phyloP scores from a whole-genome alignment of 2,329 filamentous ascomycete species.

The Cytospora leucostoma region DNA sequence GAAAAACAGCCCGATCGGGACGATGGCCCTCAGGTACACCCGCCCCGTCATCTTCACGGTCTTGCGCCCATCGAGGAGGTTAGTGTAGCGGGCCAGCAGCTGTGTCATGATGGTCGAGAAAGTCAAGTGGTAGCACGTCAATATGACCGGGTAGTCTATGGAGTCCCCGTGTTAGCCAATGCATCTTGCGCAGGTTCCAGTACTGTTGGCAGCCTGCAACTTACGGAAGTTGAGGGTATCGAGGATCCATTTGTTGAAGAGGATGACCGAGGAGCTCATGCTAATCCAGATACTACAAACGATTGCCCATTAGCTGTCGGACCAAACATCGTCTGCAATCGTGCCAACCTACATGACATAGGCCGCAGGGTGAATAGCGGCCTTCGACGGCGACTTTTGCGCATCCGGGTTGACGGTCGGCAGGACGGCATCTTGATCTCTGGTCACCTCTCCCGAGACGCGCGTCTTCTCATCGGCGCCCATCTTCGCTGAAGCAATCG shows the following conservation, averaged over 20 bases:
- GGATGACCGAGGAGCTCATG: constrained; percentile 89
- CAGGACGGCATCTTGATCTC: constrained; percentile 63
- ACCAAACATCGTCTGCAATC: background rate
- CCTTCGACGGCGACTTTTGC: constrained; percentile 68
- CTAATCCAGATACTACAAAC: constrained; percentile 81
- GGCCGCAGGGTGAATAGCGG: constrained; percentile 74
- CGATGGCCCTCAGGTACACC: constrained; percentile 89
- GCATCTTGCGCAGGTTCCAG: background rate
- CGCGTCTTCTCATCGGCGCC: constrained; percentile 78
- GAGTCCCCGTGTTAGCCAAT: constrained; percentile 33
- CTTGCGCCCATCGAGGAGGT: constrained; percentile 88
- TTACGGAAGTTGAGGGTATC: constrained; percentile 81
- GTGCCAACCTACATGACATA: constrained; percentile 69
- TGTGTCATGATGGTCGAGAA: constrained; percentile 97
- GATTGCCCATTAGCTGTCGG: background rate
- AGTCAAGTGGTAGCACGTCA: constrained; percentile 93
- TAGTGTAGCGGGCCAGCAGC: constrained; percentile 85
- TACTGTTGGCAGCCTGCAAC: constrained; percentile 35
- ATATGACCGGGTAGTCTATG: constrained; percentile 70
- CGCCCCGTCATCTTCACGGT: constrained; percentile 95
- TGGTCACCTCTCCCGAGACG: constrained; percentile 74
- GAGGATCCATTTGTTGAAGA: constrained; percentile 99
- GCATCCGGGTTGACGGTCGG: constrained; percentile 77
- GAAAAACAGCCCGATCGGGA: constrained; percentile 95
- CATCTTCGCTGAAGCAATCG: constrained; percentile 48